A percentile compares a stretch with the other conserved stretches of the same genome.
Conservation (phyloP, 345 rosid species). For the Eucalyptus camaldulensis region DNA sequence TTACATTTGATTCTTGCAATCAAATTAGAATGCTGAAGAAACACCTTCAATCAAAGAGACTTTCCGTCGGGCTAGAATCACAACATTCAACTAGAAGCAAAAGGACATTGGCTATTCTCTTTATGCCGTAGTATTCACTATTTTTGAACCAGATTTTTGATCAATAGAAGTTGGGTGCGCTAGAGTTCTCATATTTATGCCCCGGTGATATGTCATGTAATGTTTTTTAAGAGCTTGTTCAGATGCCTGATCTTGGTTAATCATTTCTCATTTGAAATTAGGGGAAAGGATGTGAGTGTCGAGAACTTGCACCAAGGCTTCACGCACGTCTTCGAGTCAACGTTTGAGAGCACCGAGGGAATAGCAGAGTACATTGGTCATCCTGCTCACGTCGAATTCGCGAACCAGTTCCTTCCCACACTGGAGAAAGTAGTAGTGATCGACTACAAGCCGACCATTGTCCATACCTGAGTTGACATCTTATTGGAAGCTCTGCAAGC, state of each 20-base stretch:
- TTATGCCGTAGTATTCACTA: background rate
- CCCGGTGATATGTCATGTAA: background rate
- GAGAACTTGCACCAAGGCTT: constrained; percentile 79
- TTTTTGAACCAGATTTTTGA: background rate
- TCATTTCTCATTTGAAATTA: background rate
- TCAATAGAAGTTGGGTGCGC: background rate
- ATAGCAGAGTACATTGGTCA: constrained; percentile 59
- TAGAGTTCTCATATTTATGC: background rate
- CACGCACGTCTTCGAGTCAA: constrained; percentile 69
- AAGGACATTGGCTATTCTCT: background rate
- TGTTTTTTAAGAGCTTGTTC: background rate
- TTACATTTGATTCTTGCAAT: background rate
- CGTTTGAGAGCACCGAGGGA: constrained; percentile 63
- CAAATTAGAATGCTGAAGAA: background rate
- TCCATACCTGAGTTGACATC: constrained; percentile 6
- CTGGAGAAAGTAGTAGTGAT: constrained; percentile 54
- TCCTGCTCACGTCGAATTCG: constrained; percentile 62
- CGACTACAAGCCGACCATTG: constrained; percentile 60
- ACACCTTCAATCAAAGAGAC: background rate
- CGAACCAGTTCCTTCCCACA: constrained; percentile 19
- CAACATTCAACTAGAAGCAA: background rate
- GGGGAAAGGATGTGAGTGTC: constrained; percentile 74
- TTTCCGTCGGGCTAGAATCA: background rate
- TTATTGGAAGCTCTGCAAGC: background rate
- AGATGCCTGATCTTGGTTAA: background rate